Percentiles rank a stretch among this genome's conserved stretches.
phyloP scores from a whole-genome alignment of 2,329 filamentous ascomycete species.

The Aspergillus sp. region DNA sequence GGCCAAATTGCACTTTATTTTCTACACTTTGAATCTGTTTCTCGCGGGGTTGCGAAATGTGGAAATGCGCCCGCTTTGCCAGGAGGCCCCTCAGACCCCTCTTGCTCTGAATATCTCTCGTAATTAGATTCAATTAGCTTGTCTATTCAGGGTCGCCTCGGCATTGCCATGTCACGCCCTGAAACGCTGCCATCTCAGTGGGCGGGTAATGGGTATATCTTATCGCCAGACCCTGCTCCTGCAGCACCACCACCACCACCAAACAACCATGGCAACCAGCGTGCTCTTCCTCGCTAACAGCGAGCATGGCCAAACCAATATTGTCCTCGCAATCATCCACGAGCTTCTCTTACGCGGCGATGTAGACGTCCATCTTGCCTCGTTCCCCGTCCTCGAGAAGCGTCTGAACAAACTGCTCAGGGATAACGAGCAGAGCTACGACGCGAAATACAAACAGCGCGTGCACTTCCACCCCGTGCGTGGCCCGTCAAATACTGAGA shows the following conservation, averaged over 20 bases:
- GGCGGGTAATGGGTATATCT: neutral
- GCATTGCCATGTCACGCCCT: no score
- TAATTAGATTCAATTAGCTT: no score
- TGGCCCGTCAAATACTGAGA: conserved; percentile 33
- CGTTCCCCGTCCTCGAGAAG: conserved; percentile 39
- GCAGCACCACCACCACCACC: neutral
- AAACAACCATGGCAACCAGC: conserved; percentile 1
- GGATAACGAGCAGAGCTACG: conserved; percentile 22
- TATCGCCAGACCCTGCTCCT: neutral
- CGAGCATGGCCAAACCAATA: conserved; percentile 50
- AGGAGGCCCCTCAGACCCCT: no score
- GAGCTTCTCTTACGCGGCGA: conserved; percentile 40
- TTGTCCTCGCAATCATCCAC: conserved; percentile 45
- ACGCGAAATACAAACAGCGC: conserved; percentile 15
- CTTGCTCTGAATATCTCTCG: no score
- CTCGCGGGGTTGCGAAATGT: no score
- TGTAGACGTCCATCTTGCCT: conserved; percentile 48
- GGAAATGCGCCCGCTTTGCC: no score
- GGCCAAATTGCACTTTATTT: no score
- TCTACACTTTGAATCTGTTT: no score
- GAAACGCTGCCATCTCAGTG: no score
- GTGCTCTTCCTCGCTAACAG: conserved; percentile 48
- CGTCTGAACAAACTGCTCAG: conserved; percentile 31
- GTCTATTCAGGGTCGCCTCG: neutral
- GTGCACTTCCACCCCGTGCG: conserved; percentile 36